Evolutionary conservation across 805 yeast genomes (phyloP), one percentile per base, ranked within the genome.

Genomic region (Lipomyces sp.): DNA sequence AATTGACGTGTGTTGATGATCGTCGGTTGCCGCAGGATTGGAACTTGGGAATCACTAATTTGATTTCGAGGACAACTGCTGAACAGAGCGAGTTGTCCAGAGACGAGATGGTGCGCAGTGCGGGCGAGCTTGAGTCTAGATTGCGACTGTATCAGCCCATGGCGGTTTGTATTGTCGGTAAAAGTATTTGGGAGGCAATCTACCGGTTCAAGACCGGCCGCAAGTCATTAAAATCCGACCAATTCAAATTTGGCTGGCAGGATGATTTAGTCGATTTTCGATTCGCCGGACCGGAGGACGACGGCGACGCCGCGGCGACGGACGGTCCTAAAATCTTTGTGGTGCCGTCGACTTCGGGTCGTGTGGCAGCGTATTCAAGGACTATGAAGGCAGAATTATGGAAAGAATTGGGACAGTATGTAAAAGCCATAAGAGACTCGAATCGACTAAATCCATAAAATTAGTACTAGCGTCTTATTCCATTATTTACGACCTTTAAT

Each of bases 311-410:
- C 55, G 56, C 53, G 37, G 55, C 45, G 10, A 10, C 30, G 1
- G 11, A 18, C 53, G 59, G 34, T 5, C 69, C 76, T n/a, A 64
- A 73, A 4, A 74, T 85, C 0, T 86, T 81, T 75, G 92, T 89
- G 4, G 82, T 88, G 34, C 92, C 93, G 2, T 87, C 87, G 56
- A 88, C 93, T 0, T 87, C 92, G 4, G 94, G 94, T 1, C 76
- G 90, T 6, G 93, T 87, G 7, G 80, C 81, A 7, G 82, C 88
- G 8, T 77, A 86, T 73, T 77, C 80, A 35, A 78, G 78, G 64
- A 78, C 76, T 0, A 81, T 80, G 51, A 86, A 86, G 72, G 72
- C 85, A 60, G 71, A 64, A 3, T 69, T 83, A 18, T 88, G 92
- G 92, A 71, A 73, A 13, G 75, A 75, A 11, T 71, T 88, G 62